Conservation (phyloP, 768 basidiomycete species). For the Mycena filopes region DNA sequence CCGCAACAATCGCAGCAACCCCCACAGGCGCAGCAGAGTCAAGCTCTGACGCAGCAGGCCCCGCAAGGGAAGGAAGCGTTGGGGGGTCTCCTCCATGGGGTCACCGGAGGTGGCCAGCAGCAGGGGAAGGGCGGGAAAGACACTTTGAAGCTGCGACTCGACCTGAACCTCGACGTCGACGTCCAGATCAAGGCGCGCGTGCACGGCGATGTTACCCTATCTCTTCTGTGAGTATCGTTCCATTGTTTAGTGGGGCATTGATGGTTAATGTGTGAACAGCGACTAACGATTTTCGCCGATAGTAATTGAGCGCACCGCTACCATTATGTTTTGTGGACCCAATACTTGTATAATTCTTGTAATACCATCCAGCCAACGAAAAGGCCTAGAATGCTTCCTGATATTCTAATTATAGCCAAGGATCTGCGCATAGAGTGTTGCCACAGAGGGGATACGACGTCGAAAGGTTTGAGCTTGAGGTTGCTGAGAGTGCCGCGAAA, state of each 20-base stretch:
- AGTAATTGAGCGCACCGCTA: background rate
- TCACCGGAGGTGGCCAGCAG: conserved; percentile 7
- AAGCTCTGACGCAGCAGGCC: conserved; percentile 14
- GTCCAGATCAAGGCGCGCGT: conserved; percentile 34
- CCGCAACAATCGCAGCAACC: background rate
- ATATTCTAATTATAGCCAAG: no score
- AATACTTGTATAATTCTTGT: no score
- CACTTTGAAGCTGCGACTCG: conserved; percentile 33
- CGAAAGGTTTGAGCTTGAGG: no score
- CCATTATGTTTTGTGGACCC: no score
- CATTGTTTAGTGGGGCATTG: background rate
- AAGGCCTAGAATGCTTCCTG: no score
- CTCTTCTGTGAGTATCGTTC: conserved; percentile 31
- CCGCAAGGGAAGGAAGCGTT: conserved; percentile 5
- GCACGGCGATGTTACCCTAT: conserved; percentile 35
- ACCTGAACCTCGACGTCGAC: conserved; percentile 34
- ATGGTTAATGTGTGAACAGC: conserved; percentile 14
- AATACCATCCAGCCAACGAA: no score
- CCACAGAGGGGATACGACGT: no score
- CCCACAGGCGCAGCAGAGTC: background rate
- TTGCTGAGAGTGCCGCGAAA: no score
- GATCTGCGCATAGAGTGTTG: no score
- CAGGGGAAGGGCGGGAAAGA: conserved; percentile 19
- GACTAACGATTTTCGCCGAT: conserved; percentile 17
- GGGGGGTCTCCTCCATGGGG: conserved; percentile 5